A percentile compares a stretch with the other conserved stretches of the same genome.
phyloP scores from a whole-genome alignment of 495 filamentous ascomycete species.

The Hypoxylon cercidicola region DNA sequence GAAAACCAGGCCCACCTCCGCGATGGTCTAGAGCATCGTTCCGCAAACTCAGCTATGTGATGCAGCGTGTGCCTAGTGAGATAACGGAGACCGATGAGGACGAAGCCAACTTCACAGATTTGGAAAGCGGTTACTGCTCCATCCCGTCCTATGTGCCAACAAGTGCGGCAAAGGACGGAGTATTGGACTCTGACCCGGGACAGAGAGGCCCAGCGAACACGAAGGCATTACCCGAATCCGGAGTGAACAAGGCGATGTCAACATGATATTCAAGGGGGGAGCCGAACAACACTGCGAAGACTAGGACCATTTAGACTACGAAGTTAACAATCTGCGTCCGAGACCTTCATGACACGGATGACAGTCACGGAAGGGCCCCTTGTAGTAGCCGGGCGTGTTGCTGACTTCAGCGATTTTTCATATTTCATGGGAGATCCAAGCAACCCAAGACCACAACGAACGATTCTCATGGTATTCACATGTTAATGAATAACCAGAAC shows the following conservation, averaged over 20 bases:
- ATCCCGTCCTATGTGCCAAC: conserved; percentile 18
- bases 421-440: background rate
- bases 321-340: background rate
- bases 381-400: background rate
- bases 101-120: conserved; percentile 22
- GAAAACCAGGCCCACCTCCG: conserved; percentile 58
- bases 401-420: background rate
- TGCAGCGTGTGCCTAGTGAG: conserved; percentile 16
- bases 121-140: conserved; percentile 33
- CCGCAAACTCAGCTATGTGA: conserved; percentile 40
- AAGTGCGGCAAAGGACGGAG: conserved; percentile 16
- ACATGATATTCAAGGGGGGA: too few relatives aligned
- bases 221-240: background rate
- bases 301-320: conserved; percentile 1
- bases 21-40: conserved; percentile 38
- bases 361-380: background rate
- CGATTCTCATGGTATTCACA: conserved; percentile 6
- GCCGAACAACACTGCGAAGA: background rate
- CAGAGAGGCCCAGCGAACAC: conserved; percentile 4
- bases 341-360: background rate
- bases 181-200: conserved; percentile 9
- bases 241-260: conserved; percentile 5
- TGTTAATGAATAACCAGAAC: conserved; percentile 11
- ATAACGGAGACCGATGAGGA: conserved; percentile 29
- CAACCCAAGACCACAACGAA: background rate